Percentiles rank a stretch among this genome's conserved stretches.
These are phyloP conservation scores for Groenewaldozyma salmanticensis DNA, from an alignment of 805 yeast species.

Conservation along the genomic window DNA sequence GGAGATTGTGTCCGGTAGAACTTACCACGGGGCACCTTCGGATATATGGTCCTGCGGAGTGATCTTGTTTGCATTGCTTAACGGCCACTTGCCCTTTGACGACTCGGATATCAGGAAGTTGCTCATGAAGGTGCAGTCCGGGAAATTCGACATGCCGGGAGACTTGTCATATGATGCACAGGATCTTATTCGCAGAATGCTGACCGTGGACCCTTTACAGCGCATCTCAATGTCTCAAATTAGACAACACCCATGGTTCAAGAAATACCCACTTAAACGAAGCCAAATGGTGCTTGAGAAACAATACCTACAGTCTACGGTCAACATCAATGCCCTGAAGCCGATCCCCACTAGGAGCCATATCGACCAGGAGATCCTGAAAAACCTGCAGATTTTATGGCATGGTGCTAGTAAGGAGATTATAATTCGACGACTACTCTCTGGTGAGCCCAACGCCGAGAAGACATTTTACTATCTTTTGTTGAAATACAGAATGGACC, in stretches of 20 bases:
- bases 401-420: constrained; percentile 58
- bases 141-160: constrained; percentile 74
- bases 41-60: constrained; percentile 99
- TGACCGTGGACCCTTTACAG: constrained; percentile 68
- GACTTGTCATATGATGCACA: constrained; percentile 75
- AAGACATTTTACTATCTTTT: constrained; percentile 72
- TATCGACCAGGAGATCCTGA: constrained; percentile 64
- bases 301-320: constrained; percentile 6
- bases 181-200: constrained; percentile 73
- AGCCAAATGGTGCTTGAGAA: constrained; percentile 8
- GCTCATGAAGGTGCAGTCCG: constrained; percentile 83
- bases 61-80: constrained; percentile 81
- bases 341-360: constrained; percentile 97
- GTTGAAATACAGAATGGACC: constrained; percentile 65
- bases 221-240: constrained; percentile 76
- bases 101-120: constrained; percentile 88
- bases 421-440: constrained; percentile 43
- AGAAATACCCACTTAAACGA: constrained; percentile 42
- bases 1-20: constrained; percentile 90
- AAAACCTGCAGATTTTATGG: constrained; percentile 69
- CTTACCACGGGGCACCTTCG: constrained; percentile 92
- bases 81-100: constrained; percentile 95
- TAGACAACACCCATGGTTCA: constrained; percentile 68
- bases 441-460: constrained; percentile 56
- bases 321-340: constrained; percentile 1